phyloP scores from a whole-genome alignment of 176 grass and related monocot species.

The Saccharum officinarum region DNA sequence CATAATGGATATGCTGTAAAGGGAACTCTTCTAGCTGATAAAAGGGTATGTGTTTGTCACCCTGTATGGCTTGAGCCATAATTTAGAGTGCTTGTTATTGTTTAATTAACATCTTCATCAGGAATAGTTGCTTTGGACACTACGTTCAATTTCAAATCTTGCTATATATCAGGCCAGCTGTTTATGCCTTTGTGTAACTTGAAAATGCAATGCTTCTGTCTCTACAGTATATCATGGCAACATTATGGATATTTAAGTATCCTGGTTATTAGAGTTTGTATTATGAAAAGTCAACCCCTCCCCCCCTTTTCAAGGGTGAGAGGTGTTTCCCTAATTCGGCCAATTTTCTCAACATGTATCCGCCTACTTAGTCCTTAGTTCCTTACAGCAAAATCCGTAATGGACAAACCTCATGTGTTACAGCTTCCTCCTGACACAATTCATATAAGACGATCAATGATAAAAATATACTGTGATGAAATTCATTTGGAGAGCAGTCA shows the following conservation, averaged over 20 bases:
- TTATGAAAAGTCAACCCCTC: background rate
- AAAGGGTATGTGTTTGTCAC: constrained; percentile 39
- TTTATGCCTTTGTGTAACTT: background rate
- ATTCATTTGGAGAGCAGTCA: constrained; percentile 25
- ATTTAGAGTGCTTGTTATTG: background rate
- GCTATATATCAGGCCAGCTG: background rate
- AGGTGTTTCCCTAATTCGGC: background rate
- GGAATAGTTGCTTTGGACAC: background rate
- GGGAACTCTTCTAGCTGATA: constrained; percentile 72
- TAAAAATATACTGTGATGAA: constrained; percentile 51
- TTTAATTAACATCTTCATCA: background rate
- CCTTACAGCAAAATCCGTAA: background rate
- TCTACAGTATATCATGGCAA: background rate
- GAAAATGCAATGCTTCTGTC: background rate
- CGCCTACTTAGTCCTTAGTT: background rate
- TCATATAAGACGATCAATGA: constrained; percentile 60
- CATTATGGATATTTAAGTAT: background rate
- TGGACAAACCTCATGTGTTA: constrained; percentile 27
- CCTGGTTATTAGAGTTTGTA: background rate
- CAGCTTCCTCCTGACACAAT: constrained; percentile 63
- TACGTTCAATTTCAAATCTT: background rate
- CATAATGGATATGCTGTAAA: constrained; percentile 65
- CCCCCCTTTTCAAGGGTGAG: too few relatives aligned
- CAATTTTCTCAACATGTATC: background rate
- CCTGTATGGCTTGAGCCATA: background rate